Base-by-base conservation (phyloP, 306 rosid genomes). In the Prunus mume region DNA sequence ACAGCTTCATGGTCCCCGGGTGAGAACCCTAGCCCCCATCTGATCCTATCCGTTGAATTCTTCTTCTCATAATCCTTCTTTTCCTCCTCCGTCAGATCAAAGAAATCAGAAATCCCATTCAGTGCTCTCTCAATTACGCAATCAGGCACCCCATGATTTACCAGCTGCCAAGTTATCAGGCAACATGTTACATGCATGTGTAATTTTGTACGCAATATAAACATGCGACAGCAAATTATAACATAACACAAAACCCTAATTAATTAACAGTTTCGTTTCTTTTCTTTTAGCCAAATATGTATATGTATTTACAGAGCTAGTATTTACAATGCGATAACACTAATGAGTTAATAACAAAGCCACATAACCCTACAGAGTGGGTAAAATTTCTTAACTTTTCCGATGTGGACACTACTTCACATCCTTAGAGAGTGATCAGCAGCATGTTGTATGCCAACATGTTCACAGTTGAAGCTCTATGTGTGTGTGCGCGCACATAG, bases 81-180 rank as follows among this genome's bases (percentile, higher is more conserved):
- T 4, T 88, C 85, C 27, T 76, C 12, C 10, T 81, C 79, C 54
- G 49, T 13, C 61, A 54, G 86, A 76, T 85, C 79, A 74, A 81
- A 85, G 80, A 76, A 88, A 45, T 83, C 61, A 17, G 73, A 79
- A 65, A 81, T 11, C 9, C 74, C 80, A 22, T 67, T 76, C 52
- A 85, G 60, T 56, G 78, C 13, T 47, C 11, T 24, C 50, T 88
- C 81, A 12, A 83, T 32, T 14, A 82, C 76, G 19, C 20, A 49
- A 12, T 83, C 68, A 7, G 86, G 71, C 34, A 88, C 72, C 28
- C 69, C 79, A 47, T 85, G 89, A 57, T 83, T 88, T 28, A 83
- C 85, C 22, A 85, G 77, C 88, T 85, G 62, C 34, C 34, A 30
- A 30, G 34, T 30, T 30, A 30, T 0, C 34, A 30, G 5, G 85